Evolutionary conservation across 768 basidiomycete genomes (phyloP).

Genomic region (Hericium alpestre): DNA sequence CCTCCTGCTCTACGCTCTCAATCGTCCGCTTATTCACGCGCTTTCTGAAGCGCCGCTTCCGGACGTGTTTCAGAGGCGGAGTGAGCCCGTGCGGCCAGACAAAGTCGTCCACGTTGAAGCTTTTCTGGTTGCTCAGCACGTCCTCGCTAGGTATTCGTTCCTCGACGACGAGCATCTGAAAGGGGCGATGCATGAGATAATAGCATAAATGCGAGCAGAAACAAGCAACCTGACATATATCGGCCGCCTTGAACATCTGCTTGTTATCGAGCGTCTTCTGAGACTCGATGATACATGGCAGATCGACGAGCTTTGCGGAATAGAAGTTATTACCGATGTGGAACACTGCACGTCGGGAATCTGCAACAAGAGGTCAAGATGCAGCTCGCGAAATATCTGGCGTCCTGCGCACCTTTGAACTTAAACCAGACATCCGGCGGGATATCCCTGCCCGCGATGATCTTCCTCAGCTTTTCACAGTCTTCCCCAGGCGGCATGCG

Average conservation of each 20-base stretch:
- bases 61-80: constrained; percentile 80
- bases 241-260: constrained; percentile 97
- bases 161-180: constrained; percentile 86
- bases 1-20: constrained; percentile 89
- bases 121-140: constrained; percentile 45
- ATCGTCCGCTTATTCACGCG: constrained; percentile 81
- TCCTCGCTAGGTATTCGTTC: constrained; percentile 66
- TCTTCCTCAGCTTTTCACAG: constrained; percentile 68
- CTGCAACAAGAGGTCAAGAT: constrained; percentile 27
- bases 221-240: constrained; percentile 79
- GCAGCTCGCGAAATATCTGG: not conserved
- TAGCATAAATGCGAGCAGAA: not conserved
- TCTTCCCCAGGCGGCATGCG: constrained; percentile 81
- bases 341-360: constrained; percentile 84
- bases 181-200: constrained; percentile 6
- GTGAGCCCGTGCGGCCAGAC: constrained; percentile 97
- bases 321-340: constrained; percentile 75
- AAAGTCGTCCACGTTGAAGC: constrained; percentile 88
- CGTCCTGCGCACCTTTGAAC: constrained; percentile 67
- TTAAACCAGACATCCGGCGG: constrained; percentile 88
- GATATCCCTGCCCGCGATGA: constrained; percentile 70
- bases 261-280: constrained; percentile 95
- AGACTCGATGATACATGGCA: constrained; percentile 87
- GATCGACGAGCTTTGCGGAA: constrained; percentile 88
- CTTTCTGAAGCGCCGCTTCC: constrained; percentile 89